phyloP scores from a whole-genome alignment of 352 stramenopile genomes.

The Phytophthora lateralis region DNA sequence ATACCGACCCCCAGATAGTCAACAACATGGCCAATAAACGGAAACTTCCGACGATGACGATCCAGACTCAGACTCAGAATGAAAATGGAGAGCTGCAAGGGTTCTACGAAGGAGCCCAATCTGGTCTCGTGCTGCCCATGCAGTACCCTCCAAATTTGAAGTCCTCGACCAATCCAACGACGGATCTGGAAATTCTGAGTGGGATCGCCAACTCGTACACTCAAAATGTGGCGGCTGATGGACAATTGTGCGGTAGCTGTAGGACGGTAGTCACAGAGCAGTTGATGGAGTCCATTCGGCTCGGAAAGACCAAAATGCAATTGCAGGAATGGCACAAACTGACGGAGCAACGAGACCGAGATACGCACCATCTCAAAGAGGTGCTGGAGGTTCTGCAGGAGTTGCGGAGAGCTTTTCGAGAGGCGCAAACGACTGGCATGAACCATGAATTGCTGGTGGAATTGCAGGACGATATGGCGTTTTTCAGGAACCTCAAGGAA shows the following conservation, averaged over 20 bases:
- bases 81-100: constrained; percentile 46
- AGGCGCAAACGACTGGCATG: constrained; percentile 51
- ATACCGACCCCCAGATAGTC: constrained; percentile 27
- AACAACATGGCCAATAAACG: constrained; percentile 54
- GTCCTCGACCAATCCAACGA: constrained; percentile 42
- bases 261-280: constrained; percentile 71
- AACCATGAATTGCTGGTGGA: constrained; percentile 67
- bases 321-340: constrained; percentile 57
- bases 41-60: constrained; percentile 42
- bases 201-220: constrained; percentile 87
- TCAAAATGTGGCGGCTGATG: constrained; percentile 49
- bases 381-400: constrained; percentile 55
- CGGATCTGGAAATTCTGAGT: constrained; percentile 82
- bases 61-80: constrained; percentile 29
- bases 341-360: constrained; percentile 65
- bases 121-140: constrained; percentile 63
- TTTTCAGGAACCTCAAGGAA: constrained; percentile 74
- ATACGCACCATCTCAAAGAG: constrained; percentile 69
- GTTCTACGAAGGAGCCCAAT: constrained; percentile 62
- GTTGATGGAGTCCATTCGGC: constrained; percentile 78
- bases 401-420: constrained; percentile 56
- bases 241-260: constrained; percentile 66
- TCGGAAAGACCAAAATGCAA: constrained; percentile 74
- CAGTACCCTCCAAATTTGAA: constrained; percentile 55
- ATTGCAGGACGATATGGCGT: constrained; percentile 73